A percentile compares a stretch with the other conserved stretches of the same genome.
Conservation (phyloP, 2,329 filamentous ascomycete species). For the Metarhizium anisopliae region DNA sequence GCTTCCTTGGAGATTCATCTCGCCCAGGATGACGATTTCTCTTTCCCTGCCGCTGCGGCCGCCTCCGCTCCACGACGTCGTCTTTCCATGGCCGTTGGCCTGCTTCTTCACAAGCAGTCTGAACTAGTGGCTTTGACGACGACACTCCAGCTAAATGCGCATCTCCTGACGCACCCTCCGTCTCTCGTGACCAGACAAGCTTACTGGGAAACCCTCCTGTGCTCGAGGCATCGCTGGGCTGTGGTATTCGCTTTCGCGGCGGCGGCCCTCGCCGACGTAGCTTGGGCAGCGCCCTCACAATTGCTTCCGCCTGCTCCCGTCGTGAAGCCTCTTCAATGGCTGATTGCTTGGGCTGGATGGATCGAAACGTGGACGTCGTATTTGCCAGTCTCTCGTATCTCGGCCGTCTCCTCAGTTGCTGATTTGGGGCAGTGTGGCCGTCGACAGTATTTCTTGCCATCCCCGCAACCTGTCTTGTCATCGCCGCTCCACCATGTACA, state of each 20-base stretch:
- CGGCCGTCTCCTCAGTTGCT: not conserved
- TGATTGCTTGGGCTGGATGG: not conserved
- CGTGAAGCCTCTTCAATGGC: not conserved
- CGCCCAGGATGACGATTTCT: not conserved
- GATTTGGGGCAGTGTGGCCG: not conserved
- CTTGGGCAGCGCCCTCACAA: not conserved
- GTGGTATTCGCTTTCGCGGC: not conserved
- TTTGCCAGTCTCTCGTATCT: not conserved
- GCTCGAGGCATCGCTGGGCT: not conserved
- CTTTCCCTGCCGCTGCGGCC: not conserved
- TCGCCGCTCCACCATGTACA: not conserved
- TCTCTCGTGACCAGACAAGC: not conserved
- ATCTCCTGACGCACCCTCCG: not conserved
- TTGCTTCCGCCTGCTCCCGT: not conserved
- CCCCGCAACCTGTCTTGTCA: not conserved
- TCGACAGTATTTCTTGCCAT: not conserved
- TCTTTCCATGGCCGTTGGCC: no score
- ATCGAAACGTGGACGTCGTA: not conserved
- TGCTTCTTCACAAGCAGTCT: no score
- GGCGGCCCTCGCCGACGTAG: not conserved
- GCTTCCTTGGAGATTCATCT: not conserved
- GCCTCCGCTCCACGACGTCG: no score
- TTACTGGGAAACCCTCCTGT: not conserved
- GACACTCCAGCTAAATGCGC: not conserved
- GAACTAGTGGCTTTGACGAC: no score